Evolutionary conservation across 768 basidiomycete genomes (phyloP).

Genomic region (Agrocybe pediades): DNA sequence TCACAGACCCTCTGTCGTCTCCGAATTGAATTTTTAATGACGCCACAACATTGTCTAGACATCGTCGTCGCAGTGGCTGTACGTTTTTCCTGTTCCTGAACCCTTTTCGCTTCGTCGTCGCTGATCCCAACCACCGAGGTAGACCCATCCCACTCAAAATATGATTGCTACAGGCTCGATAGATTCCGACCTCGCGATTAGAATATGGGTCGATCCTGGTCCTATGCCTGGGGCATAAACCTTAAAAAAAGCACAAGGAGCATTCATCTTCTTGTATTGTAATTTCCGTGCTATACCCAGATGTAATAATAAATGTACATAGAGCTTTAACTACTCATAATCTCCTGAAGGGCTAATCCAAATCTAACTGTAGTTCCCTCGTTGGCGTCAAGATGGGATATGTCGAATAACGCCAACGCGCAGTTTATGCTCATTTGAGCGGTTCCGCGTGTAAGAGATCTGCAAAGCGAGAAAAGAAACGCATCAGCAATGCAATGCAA

Average conservation of each 20-base stretch:
- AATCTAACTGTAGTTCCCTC: too few species aligned
- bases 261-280: slow-evolving; percentile 9
- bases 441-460: slow-evolving; percentile 65
- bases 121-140: slow-evolving; percentile 7
- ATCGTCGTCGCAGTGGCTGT: slow-evolving; percentile 85
- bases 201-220: slow-evolving; percentile 76
- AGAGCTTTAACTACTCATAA: slow-evolving; percentile 1
- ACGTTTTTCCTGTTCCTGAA: slow-evolving; percentile 18
- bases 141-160: slow-evolving; percentile 87
- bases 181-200: slow-evolving; percentile 79
- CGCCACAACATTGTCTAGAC: slow-evolving; percentile 37
- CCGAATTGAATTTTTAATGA: slow-evolving; percentile 2
- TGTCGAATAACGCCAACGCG: too few species aligned
- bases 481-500: slow-evolving; percentile 2
- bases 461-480: slow-evolving; percentile 29
- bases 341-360: background rate
- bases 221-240: slow-evolving; percentile 18
- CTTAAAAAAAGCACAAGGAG: background rate
- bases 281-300: slow-evolving; percentile 14
- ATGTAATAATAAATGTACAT: slow-evolving; percentile 26
- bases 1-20: too few species aligned
- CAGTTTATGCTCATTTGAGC: slow-evolving; percentile 38
- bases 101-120: background rate
- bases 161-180: slow-evolving; percentile 89
- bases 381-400: too few species aligned